Conservation (phyloP, 768 basidiomycete genomes). For the Ramaria sp. region DNA sequence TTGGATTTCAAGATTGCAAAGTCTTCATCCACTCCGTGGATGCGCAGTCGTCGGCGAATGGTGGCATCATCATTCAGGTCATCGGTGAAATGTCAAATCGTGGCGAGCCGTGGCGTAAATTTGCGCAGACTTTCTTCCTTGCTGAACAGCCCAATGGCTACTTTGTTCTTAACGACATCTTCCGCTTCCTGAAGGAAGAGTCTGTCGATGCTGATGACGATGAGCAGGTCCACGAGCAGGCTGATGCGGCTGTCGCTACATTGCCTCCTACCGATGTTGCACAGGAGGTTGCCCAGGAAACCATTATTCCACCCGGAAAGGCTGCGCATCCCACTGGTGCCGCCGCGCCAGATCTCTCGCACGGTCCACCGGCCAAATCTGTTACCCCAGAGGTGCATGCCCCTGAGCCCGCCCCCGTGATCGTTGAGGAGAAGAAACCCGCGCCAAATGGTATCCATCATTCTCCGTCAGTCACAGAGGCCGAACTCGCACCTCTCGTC, state of each 20-base stretch:
- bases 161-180: conserved; percentile 99
- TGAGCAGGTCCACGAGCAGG: conserved; percentile 29
- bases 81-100: conserved; percentile 98
- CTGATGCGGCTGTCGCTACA: conserved; percentile 23
- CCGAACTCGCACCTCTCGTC: conserved; percentile 23
- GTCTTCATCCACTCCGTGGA: conserved; percentile 99
- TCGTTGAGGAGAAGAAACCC: conserved; percentile 2
- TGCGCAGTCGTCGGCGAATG: conserved; percentile 87
- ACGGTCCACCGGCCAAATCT: neutral
- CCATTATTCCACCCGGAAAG: conserved; percentile 20
- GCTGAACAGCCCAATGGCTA: conserved; percentile 99
- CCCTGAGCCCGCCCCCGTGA: neutral
- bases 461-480: conserved; percentile 9
- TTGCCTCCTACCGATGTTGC: conserved; percentile 14
- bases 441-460: conserved; percentile 9
- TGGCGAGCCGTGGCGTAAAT: conserved; percentile 90
- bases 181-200: conserved; percentile 98
- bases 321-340: conserved; percentile 15
- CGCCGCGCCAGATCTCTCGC: neutral
- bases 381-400: neutral
- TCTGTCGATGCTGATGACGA: conserved; percentile 68
- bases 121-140: conserved; percentile 99
- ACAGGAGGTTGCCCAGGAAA: conserved; percentile 9
- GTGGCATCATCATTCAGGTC: conserved; percentile 98
- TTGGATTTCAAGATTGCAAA: conserved; percentile 94